These are phyloP conservation scores for Penstemon barbatus DNA, from an alignment of 257 asterid genomes.

Conservation along the genomic window DNA sequence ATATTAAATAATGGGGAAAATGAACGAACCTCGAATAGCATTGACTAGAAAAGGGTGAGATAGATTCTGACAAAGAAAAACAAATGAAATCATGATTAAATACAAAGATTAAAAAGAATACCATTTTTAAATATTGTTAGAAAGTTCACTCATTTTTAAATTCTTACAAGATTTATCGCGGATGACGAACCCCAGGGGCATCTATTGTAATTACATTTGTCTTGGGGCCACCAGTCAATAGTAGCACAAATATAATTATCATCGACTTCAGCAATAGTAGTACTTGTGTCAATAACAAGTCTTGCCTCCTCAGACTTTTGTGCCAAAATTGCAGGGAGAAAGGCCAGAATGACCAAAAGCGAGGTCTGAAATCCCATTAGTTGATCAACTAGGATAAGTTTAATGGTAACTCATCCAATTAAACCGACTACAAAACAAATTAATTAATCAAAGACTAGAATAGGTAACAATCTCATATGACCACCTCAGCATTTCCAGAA, in stretches of 20 bases:
- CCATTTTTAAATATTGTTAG: not conserved
- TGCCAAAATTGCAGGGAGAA: conserved; percentile 47
- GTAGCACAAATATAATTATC: conserved; percentile 86
- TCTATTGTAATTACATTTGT: conserved; percentile 74
- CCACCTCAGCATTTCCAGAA: conserved; percentile 14
- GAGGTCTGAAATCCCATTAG: conserved; percentile 50
- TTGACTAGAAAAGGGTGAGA: conserved; percentile 71
- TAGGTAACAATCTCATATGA: not conserved
- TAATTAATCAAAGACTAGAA: conserved; percentile 3
- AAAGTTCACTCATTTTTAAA: not conserved
- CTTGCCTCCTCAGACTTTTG: conserved; percentile 49
- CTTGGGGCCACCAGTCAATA: conserved; percentile 96
- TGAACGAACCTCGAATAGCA: conserved; percentile 70
- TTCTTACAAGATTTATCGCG: conserved; percentile 61
- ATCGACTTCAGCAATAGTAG: conserved; percentile 59
- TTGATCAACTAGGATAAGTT: conserved; percentile 31
- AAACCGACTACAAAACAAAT: conserved; percentile 10
- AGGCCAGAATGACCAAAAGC: conserved; percentile 43
- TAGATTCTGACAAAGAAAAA: conserved; percentile 54
- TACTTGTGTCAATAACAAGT: conserved; percentile 51
- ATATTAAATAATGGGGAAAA: conserved; percentile 17
- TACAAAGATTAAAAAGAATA: not conserved
- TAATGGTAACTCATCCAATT: conserved; percentile 31
- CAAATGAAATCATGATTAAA: not conserved
- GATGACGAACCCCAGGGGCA: conserved; percentile 96